Conservation (phyloP, 345 rosid genomes). For the Carallia brachiata region DNA sequence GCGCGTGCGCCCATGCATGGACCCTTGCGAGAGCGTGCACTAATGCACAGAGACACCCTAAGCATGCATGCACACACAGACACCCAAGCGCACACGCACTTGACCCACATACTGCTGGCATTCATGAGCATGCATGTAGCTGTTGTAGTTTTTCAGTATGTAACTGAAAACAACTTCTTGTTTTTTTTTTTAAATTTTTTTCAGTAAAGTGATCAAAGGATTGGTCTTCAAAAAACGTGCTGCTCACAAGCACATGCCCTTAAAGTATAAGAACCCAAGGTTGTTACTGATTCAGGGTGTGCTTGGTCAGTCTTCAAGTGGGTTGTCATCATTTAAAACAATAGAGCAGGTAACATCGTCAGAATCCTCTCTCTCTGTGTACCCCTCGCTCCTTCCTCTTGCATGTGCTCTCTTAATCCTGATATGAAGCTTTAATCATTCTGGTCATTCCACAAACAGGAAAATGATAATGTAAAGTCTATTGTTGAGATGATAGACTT, state of each 20-base stretch:
- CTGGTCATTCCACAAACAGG: slow-evolving; percentile 48
- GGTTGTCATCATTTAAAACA: slow-evolving; percentile 66
- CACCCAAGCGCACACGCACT: too few species aligned
- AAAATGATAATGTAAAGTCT: slow-evolving; percentile 51
- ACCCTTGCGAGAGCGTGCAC: too few species aligned
- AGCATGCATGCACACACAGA: too few species aligned
- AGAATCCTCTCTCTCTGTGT: too few species aligned
- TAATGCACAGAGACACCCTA: too few species aligned
- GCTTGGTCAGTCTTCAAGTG: slow-evolving; percentile 74
- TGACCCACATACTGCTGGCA: too few species aligned
- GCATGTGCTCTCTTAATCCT: too few species aligned
- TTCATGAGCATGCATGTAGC: too few species aligned
- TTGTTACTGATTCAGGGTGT: slow-evolving; percentile 68
- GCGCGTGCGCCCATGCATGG: too few species aligned
- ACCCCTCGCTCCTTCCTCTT: too few species aligned
- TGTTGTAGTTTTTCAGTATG: too few species aligned
- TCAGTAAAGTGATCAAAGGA: slow-evolving; percentile 84
- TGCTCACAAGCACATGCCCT: slow-evolving; percentile 96
- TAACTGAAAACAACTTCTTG: too few species aligned
- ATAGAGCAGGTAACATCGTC: slow-evolving; percentile 54
- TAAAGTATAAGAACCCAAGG: slow-evolving; percentile 65
- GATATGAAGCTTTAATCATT: background rate
- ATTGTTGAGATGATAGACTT: slow-evolving; percentile 58
- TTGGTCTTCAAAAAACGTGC: slow-evolving; percentile 93
- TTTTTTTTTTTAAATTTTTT: slow-evolving; percentile 4